Evolutionary conservation across 371 early-diverging fungal genomes (phyloP).

Genomic region (Catenaria anguillulae): DNA sequence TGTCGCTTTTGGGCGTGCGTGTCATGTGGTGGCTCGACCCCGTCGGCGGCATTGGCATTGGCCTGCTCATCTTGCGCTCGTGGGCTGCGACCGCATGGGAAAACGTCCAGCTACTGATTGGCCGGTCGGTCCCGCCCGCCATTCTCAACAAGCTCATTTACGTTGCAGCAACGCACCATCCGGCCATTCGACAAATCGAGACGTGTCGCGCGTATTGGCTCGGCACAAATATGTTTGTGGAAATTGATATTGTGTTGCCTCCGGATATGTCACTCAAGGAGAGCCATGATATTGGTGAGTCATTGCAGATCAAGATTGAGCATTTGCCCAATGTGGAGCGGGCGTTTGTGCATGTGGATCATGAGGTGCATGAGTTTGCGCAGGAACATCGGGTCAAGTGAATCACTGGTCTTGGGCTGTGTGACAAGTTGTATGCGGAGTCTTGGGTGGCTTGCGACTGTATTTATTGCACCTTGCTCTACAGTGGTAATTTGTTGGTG

Average conservation of each 20-base stretch:
- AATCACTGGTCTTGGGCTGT: neutral
- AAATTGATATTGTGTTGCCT: conserved; percentile 71
- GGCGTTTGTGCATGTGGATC: conserved; percentile 72
- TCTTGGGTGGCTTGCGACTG: no score
- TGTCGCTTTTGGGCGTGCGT: conserved; percentile 50
- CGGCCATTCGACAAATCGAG: conserved; percentile 59
- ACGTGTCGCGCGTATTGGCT: conserved; percentile 79
- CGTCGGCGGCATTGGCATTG: conserved; percentile 68
- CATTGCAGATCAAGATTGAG: conserved; percentile 58
- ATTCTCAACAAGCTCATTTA: conserved; percentile 72
- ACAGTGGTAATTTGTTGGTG: no score
- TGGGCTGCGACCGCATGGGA: conserved; percentile 71
- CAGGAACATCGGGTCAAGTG: no score
- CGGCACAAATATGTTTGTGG: conserved; percentile 72
- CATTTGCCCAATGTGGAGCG: conserved; percentile 55
- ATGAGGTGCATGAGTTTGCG: no score
- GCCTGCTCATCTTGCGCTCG: conserved; percentile 59
- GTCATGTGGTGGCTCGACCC: conserved; percentile 73
- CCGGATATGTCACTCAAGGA: conserved; percentile 49
- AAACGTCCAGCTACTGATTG: conserved; percentile 74
- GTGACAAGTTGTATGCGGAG: no score
- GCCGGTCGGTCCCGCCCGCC: conserved; percentile 61
- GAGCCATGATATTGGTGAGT: conserved; percentile 69
- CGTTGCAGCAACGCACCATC: conserved; percentile 67
- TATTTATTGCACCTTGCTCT: no score